A percentile compares a stretch with the other conserved stretches of the same genome.
These are phyloP conservation scores for Hypoxylon rickii DNA, from an alignment of 495 filamentous ascomycete genomes.

Conservation along the genomic window DNA sequence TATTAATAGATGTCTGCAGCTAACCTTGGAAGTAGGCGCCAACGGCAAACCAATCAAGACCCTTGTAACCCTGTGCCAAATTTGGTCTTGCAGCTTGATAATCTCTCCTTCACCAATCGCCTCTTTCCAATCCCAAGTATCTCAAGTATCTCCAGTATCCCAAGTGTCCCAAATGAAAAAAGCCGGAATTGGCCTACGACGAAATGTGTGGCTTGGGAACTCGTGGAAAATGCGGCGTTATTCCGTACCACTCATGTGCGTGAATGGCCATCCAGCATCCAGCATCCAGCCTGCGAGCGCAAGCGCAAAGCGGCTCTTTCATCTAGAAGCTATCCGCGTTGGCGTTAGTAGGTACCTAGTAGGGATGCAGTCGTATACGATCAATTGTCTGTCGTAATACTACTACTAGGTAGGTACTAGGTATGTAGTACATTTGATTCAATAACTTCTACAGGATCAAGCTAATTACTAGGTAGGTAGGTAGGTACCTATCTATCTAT, in stretches of 20 bases:
- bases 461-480: not conserved
- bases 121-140: conserved; percentile 19
- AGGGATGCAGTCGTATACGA: too few species aligned
- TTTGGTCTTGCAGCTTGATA: conserved; percentile 40
- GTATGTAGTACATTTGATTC: not conserved
- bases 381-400: conserved; percentile 1
- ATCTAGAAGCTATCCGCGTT: conserved; percentile 8
- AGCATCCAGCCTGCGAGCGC: too few species aligned
- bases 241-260: conserved; percentile 1
- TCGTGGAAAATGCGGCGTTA: conserved; percentile 27
- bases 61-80: conserved; percentile 20
- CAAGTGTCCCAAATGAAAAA: too few species aligned
- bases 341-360: too few species aligned
- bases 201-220: conserved; percentile 27
- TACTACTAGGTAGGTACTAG: too few species aligned
- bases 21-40: conserved; percentile 40
- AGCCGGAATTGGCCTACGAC: conserved; percentile 27
- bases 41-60: conserved; percentile 34
- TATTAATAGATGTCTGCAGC: conserved; percentile 42
- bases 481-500: not conserved
- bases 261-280: not conserved
- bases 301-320: conserved; percentile 15
- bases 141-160: too few species aligned
- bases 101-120: conserved; percentile 37
- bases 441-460: too few species aligned